Evolutionary conservation across 257 asterid genomes (phyloP), one percentile per base, ranked within the genome.

Genomic region (Vinca minor): DNA sequence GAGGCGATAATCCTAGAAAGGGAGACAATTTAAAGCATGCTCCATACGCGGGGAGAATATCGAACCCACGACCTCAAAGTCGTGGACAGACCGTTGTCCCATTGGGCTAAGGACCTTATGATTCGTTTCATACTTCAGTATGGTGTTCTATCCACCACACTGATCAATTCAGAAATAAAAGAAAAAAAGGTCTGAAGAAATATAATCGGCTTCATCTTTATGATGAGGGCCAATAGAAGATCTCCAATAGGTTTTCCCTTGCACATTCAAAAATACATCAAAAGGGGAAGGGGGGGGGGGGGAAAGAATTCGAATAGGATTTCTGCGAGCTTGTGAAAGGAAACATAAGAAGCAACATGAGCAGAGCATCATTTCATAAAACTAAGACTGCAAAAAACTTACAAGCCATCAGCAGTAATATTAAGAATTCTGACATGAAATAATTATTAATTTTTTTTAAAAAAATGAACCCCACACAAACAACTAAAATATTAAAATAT

Each of bases 41-140:
- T n/a, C n/a, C n/a, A n/a, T n/a, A n/a, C n/a, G n/a, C n/a, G n/a
- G n/a, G n/a, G n/a, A n/a, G n/a, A n/a, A n/a, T n/a, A n/a, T n/a
- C n/a, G n/a, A n/a, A n/a, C n/a, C n/a, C n/a, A n/a, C n/a, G n/a
- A n/a, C n/a, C n/a, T n/a, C n/a, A n/a, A n/a, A n/a, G n/a, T n/a
- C n/a, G n/a, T n/a, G n/a, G n/a, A n/a, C n/a, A n/a, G n/a, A n/a
- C n/a, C n/a, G n/a, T n/a, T n/a, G n/a, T n/a, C n/a, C n/a, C n/a
- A n/a, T n/a, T n/a, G n/a, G n/a, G n/a, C n/a, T n/a, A n/a, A n/a
- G n/a, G n/a, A n/a, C 66, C 72, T 47, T 34, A 52, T 68, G 50
- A 68, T 47, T 68, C 59, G 59, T 60, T 46, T 46, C 42, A n/a
- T n/a, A n/a, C n/a, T 46, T 32, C 29, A 67, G 11, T 23, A 46